phyloP scores from a whole-genome alignment of 192 early-diverging fungal genomes.

The Coemansia sp. region DNA sequence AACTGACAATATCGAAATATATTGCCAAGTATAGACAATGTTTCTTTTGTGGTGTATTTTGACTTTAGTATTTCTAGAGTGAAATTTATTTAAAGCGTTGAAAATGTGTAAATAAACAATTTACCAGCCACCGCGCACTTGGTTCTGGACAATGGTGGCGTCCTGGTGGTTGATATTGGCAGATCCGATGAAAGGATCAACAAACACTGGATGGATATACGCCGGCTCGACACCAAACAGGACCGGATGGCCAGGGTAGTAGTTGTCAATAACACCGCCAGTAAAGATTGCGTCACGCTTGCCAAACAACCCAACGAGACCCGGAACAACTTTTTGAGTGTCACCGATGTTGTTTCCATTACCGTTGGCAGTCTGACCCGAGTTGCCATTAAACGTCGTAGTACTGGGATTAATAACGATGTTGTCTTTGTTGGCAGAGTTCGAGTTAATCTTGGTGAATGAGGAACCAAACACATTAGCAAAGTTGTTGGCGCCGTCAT shows the following conservation, averaged over 20 bases:
- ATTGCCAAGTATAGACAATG: too few species aligned
- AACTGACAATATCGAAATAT: too few species aligned
- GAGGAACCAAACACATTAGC: constrained; percentile 30
- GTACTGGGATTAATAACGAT: constrained; percentile 27
- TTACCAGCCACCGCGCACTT: not conserved
- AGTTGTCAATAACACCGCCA: constrained; percentile 4
- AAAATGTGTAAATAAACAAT: not conserved
- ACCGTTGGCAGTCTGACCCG: constrained; percentile 26
- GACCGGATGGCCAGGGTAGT: not conserved
- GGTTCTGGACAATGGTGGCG: constrained; percentile 9
- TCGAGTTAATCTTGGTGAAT: constrained; percentile 28
- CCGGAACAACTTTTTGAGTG: constrained; percentile 16
- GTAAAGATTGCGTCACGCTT: constrained; percentile 15
- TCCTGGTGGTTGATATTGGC: constrained; percentile 4
- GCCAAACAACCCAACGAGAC: not conserved
- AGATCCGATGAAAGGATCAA: not conserved
- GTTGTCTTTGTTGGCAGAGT: constrained; percentile 44
- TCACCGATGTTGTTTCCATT: constrained; percentile 23
- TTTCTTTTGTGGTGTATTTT: not conserved
- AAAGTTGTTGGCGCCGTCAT: constrained; percentile 9
- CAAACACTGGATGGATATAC: not conserved
- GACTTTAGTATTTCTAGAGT: not conserved
- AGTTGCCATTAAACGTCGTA: constrained; percentile 24
- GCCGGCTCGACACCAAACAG: constrained; percentile 5
- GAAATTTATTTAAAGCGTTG: not conserved